Conservation (phyloP, 805 yeast genomes). For the Candida nitratophila region DNA sequence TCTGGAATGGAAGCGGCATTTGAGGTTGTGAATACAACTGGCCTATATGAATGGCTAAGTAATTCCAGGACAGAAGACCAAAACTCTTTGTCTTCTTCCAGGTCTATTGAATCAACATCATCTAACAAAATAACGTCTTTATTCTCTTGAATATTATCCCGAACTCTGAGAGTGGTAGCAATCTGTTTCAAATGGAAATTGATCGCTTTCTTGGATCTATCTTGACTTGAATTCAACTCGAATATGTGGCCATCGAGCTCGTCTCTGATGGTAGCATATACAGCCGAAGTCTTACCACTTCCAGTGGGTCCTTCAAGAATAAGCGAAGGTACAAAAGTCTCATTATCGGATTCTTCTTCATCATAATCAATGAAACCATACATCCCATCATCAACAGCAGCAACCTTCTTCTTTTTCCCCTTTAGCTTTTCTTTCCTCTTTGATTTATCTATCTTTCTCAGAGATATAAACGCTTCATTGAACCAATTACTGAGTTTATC, state of each 20-base stretch:
- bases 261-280: conserved; percentile 59
- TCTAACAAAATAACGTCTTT: conserved; percentile 73
- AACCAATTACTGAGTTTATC: conserved; percentile 32
- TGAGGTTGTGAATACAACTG: conserved; percentile 24
- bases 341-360: conserved; percentile 25
- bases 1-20: conserved; percentile 21
- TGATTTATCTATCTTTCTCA: conserved; percentile 20
- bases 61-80: conserved; percentile 69
- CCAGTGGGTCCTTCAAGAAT: conserved; percentile 68
- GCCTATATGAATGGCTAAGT: conserved; percentile 32
- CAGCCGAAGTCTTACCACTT: conserved; percentile 69
- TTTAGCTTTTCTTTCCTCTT: conserved; percentile 17
- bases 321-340: conserved; percentile 52
- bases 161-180: conserved; percentile 60
- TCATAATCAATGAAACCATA: conserved; percentile 32
- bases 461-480: conserved; percentile 28
- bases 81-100: conserved; percentile 66
- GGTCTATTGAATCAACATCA: conserved; percentile 78
- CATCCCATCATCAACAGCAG: conserved; percentile 11
- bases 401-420: conserved; percentile 11
- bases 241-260: conserved; percentile 60
- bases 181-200: conserved; percentile 62
- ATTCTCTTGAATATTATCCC: background rate
- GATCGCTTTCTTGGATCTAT: conserved; percentile 68
- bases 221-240: conserved; percentile 72